phyloP scores from a whole-genome alignment of 257 asterid species.

The Gentiana dahurica region DNA sequence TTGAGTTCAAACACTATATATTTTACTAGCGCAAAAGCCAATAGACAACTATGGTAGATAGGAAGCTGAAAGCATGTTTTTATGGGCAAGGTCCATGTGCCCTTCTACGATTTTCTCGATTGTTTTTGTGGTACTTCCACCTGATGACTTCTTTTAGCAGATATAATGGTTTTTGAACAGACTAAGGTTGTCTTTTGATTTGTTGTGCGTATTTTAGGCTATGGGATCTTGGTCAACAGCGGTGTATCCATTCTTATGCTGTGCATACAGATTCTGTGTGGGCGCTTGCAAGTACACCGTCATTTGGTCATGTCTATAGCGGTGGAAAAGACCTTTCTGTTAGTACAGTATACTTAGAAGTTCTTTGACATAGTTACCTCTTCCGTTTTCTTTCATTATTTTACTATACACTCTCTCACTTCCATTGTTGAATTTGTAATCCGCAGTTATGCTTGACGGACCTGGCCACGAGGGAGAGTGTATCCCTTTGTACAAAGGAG shows the following conservation, averaged over 20 bases:
- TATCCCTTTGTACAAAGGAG: constrained; percentile 68
- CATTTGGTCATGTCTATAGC: constrained; percentile 92
- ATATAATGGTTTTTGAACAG: not conserved
- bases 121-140: too few relatives aligned
- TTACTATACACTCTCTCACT: constrained; percentile 5
- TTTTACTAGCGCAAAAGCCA: too few relatives aligned
- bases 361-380: not conserved
- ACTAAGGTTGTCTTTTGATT: not conserved
- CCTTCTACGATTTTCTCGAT: not conserved
- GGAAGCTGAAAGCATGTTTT: too few relatives aligned
- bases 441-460: constrained; percentile 86
- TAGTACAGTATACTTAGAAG: constrained; percentile 20
- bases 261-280: constrained; percentile 98
- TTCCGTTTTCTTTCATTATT: constrained; percentile 1
- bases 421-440: constrained; percentile 13
- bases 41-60: too few relatives aligned
- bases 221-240: constrained; percentile 99
- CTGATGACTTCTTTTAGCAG: not conserved
- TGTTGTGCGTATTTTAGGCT: constrained; percentile 28
- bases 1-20: too few relatives aligned
- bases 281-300: constrained; percentile 95
- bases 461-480: constrained; percentile 93
- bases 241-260: constrained; percentile 95
- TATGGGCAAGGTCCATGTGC: too few relatives aligned
- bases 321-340: constrained; percentile 98